Percentiles rank a stretch among this genome's conserved stretches.
Evolutionary conservation across 495 filamentous ascomycete species (phyloP).

Genomic region (Hyaloscypha variabilis): DNA sequence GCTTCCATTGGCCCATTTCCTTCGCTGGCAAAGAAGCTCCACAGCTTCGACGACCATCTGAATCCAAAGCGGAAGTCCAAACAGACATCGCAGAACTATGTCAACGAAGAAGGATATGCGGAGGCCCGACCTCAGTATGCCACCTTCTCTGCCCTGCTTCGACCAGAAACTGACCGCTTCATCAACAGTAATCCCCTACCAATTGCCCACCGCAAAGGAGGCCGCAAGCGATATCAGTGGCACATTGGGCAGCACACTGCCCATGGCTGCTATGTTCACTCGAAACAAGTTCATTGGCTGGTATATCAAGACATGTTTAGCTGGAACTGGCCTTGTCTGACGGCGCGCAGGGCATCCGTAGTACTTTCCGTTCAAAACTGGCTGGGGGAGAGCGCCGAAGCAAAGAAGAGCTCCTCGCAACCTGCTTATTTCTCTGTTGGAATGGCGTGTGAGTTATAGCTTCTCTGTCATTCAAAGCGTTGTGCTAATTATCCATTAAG

Average conservation of each 20-base stretch:
- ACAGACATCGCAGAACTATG: constrained; percentile 45
- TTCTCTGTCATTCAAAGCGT: neutral
- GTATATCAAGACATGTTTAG: constrained; percentile 45
- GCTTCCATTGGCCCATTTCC: too few species aligned
- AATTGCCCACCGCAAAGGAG: constrained; percentile 50
- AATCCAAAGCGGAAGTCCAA: too few species aligned
- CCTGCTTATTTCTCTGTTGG: constrained; percentile 84
- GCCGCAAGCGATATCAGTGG: constrained; percentile 51
- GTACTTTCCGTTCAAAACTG: constrained; percentile 83
- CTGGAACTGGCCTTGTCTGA: constrained; percentile 11
- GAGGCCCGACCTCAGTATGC: constrained; percentile 77
- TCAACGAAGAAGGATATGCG: constrained; percentile 85
- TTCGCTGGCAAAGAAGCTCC: too few species aligned
- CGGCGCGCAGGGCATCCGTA: constrained; percentile 69
- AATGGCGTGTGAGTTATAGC: constrained; percentile 72
- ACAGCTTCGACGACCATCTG: too few species aligned
- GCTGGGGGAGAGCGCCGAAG: constrained; percentile 81
- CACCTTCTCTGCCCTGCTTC: neutral
- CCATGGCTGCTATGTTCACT: constrained; percentile 95
- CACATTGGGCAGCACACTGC: constrained; percentile 79
- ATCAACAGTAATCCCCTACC: constrained; percentile 50
- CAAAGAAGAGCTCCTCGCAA: constrained; percentile 65
- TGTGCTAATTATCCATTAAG: constrained; percentile 45
- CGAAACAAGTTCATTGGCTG: constrained; percentile 89
- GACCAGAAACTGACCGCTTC: neutral